Base-by-base conservation (phyloP, 805 yeast species). In the Myxozyma neotropica region DNA sequence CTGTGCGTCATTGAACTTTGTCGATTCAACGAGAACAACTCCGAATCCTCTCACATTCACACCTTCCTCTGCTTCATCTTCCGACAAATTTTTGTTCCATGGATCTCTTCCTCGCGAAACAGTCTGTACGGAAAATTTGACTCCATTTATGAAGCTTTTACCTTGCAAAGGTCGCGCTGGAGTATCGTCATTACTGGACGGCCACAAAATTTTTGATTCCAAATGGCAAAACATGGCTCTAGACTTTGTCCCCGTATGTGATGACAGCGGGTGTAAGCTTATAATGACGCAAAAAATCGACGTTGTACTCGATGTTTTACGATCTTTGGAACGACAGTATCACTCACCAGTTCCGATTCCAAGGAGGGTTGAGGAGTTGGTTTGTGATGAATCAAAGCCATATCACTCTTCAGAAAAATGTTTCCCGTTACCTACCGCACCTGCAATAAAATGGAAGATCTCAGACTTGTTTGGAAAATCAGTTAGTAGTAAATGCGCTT, bases 81-180 rank as follows among this genome's bases (percentile, higher is more conserved):
- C 53, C 3, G 19, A 56, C 45, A 17, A 68, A 7, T 43, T 27
- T 39, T 36, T 46, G 21, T 71, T 92, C 63, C 80, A 96, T 61
- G 96, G 97, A 5, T 88, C 97, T 0, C 80, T 94, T 51, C 97
- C 99, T 0, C 83, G 93, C 62, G 99, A 94, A 71, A 96, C 97
- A 0, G 85, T 94, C 17, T 94, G 99, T 74, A 94, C 99, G 0
- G 99, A 94, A 72, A 94, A 94, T 74, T 79, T 94, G 70, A 93
- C 99, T 0, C 98, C 99, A 0, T 90, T 93, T 67, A 73, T 94
- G 63, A 92, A 91, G 71, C 77, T 94, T 61, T 78, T 94, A 29
- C 98, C 99, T 2, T 88, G 97, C 10, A 86, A 89, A 70, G 97
- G 97, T 1, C 87, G 86, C 71, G 85, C 95, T 0, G 99, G 99